Percentiles rank a stretch among this genome's conserved stretches.
Conservation (phyloP, 257 asterid species). For the Jacaranda copaia region DNA sequence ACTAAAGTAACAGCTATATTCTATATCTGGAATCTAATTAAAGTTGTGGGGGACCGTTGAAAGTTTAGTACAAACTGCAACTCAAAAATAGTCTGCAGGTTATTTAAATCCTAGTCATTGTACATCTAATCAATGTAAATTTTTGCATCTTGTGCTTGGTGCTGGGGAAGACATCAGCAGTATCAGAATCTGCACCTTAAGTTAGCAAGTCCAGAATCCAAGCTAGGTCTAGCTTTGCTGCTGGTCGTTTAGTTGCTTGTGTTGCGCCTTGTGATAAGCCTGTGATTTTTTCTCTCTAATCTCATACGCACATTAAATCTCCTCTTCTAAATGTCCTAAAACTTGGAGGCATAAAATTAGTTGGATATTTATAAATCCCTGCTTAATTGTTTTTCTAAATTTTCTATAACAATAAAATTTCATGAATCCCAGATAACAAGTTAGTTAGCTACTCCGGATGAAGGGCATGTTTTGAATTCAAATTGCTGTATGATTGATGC, state of each 20-base stretch:
- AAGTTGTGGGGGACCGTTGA: not conserved
- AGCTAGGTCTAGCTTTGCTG: not conserved
- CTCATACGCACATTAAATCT: too few species aligned
- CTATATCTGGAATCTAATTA: not conserved
- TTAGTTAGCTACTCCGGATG: conserved; percentile 13
- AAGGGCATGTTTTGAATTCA: conserved; percentile 1
- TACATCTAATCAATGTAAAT: not conserved
- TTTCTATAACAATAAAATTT: not conserved
- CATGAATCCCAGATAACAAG: conserved; percentile 1
- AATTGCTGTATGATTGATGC: not conserved
- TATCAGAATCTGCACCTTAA: not conserved
- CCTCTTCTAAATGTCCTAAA: too few species aligned
- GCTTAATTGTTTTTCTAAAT: not conserved
- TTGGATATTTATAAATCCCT: not conserved
- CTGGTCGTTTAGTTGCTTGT: not conserved
- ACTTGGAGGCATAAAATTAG: not conserved
- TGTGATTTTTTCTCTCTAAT: not conserved
- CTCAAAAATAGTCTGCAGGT: not conserved
- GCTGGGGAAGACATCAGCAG: not conserved
- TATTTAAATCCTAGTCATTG: not conserved
- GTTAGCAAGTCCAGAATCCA: not conserved
- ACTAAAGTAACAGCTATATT: not conserved
- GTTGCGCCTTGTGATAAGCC: not conserved
- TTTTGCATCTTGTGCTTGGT: not conserved
- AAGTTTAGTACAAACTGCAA: not conserved